These are phyloP conservation scores for Corymbia citriodora DNA, from an alignment of 441 rosid species.

Conservation along the genomic window DNA sequence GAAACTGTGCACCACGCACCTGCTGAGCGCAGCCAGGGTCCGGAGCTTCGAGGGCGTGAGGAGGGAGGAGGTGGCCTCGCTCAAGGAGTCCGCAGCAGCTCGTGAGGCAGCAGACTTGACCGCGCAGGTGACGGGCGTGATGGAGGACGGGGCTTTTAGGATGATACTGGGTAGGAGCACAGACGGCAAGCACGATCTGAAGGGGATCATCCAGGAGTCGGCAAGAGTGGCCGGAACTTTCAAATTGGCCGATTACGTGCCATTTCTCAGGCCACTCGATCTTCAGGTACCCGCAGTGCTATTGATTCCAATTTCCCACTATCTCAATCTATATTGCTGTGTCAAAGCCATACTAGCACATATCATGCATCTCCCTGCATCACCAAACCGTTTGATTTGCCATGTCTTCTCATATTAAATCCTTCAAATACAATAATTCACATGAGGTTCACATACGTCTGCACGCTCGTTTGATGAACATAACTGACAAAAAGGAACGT, in stretches of 20 bases:
- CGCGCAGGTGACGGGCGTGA: not conserved
- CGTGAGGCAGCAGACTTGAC: constrained; percentile 13
- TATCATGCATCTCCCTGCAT: not conserved
- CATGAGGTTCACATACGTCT: not conserved
- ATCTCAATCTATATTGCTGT: not conserved
- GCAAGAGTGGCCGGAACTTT: constrained; percentile 8
- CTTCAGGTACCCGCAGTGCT: constrained; percentile 13
- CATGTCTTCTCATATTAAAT: not conserved
- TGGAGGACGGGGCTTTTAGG: constrained; percentile 10
- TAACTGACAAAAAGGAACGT: not conserved
- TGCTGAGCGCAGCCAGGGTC: constrained; percentile 14
- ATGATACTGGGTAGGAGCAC: constrained; percentile 17
- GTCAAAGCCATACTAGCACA: not conserved
- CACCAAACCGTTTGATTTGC: not conserved
- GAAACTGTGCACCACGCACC: constrained; percentile 18
- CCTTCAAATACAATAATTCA: not conserved
- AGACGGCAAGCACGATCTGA: constrained; percentile 5
- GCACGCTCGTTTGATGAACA: not conserved
- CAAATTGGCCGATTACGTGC: constrained; percentile 25
- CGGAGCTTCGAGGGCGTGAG: constrained; percentile 11
- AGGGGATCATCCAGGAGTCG: constrained; percentile 4
- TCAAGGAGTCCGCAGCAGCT: constrained; percentile 9
- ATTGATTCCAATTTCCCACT: not conserved
- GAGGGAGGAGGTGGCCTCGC: constrained; percentile 6
- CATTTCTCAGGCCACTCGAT: constrained; percentile 16